A percentile compares a stretch with the other conserved stretches of the same genome.
Evolutionary conservation across 2,329 filamentous ascomycete genomes (phyloP).

Genomic region (Phoma sp.): DNA sequence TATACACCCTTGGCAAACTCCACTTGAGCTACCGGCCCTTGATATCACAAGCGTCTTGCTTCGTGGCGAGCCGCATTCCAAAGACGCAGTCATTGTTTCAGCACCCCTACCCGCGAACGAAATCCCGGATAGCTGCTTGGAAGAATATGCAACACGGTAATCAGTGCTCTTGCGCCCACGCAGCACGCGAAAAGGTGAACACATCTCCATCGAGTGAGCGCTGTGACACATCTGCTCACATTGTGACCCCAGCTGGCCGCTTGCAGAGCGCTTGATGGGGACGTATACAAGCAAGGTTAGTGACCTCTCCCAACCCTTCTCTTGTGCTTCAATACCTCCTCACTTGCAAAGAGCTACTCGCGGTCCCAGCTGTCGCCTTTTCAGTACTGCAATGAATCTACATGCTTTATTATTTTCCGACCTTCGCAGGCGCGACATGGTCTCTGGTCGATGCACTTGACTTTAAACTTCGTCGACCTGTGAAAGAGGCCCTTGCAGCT

Average conservation of each 20-base stretch:
- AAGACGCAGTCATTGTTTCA: conserved; percentile 33
- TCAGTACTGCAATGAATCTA: background rate
- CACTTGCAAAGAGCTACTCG: conserved; percentile 19
- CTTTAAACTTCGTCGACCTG: conserved; percentile 17
- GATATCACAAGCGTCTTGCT: conserved; percentile 10
- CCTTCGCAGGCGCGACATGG: conserved; percentile 26
- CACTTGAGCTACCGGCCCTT: conserved; percentile 5
- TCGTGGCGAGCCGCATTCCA: conserved; percentile 17
- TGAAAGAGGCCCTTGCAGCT: conserved; percentile 34
- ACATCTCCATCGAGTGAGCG: conserved; percentile 32
- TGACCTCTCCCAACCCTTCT: conserved; percentile 18
- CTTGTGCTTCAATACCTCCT: conserved; percentile 23
- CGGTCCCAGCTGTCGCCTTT: conserved; percentile 5
- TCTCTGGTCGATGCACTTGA: conserved; percentile 2
- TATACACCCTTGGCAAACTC: conserved; percentile 14
- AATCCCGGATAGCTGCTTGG: conserved; percentile 32
- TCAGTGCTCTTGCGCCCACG: conserved; percentile 39
- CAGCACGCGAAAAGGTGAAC: conserved; percentile 40
- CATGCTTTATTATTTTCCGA: conserved; percentile 13
- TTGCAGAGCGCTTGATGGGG: conserved; percentile 27
- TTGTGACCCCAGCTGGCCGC: conserved; percentile 25
- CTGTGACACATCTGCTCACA: conserved; percentile 35
- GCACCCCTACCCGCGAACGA: conserved; percentile 23
- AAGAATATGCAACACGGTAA: conserved; percentile 38
- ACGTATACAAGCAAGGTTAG: conserved; percentile 27